Conservation (phyloP, 441 rosid genomes). For the Populus trichocarpa region DNA sequence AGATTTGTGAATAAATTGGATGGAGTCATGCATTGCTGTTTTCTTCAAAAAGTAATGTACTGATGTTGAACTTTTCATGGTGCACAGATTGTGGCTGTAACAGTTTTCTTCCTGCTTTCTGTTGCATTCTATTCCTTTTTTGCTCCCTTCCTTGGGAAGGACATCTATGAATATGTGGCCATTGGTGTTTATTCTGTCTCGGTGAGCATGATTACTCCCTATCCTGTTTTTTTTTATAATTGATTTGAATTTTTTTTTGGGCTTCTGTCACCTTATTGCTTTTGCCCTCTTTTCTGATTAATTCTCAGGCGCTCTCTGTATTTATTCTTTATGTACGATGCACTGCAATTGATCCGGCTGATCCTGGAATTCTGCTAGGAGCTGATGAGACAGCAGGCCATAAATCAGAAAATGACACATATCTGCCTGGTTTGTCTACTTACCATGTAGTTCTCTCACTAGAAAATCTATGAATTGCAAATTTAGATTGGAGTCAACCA, state of each 20-base stretch:
- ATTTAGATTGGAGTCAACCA: background rate
- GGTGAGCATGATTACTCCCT: slow-evolving; percentile 40
- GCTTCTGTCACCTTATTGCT: background rate
- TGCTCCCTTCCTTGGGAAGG: slow-evolving; percentile 87
- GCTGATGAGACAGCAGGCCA: slow-evolving; percentile 43
- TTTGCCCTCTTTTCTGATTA: slow-evolving; percentile 14
- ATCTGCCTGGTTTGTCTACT: slow-evolving; percentile 40
- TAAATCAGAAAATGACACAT: slow-evolving; percentile 53
- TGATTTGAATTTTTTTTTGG: background rate
- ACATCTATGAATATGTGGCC: slow-evolving; percentile 58
- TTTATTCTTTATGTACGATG: slow-evolving; percentile 77
- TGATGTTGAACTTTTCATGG: slow-evolving; percentile 7
- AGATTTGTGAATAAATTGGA: background rate
- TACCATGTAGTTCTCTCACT: slow-evolving; percentile 6
- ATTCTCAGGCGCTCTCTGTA: slow-evolving; percentile 61
- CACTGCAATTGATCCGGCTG: slow-evolving; percentile 95
- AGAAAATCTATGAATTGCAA: background rate
- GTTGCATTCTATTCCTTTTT: slow-evolving; percentile 89
- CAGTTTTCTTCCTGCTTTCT: slow-evolving; percentile 74
- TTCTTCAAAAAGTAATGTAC: background rate
- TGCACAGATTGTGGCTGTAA: slow-evolving; percentile 81
- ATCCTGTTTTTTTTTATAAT: background rate
- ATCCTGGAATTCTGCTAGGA: slow-evolving; percentile 76
- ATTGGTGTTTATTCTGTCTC: slow-evolving; percentile 68
- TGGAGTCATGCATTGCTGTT: slow-evolving; percentile 1